phyloP scores from a whole-genome alignment of 2,329 filamentous ascomycete genomes.

The Metarhizium robertsii region DNA sequence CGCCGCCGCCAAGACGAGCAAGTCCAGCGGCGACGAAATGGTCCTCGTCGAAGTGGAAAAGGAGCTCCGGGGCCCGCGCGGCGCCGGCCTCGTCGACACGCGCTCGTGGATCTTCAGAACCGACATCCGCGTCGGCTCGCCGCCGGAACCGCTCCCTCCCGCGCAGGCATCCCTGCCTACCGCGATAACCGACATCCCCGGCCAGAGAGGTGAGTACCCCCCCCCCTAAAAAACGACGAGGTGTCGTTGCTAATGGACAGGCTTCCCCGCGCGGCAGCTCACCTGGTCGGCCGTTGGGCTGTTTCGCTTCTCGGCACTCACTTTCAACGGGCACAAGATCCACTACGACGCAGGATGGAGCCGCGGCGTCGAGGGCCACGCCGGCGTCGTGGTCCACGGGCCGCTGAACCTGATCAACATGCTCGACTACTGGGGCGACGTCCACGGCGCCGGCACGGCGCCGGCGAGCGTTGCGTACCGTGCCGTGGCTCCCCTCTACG shows the following conservation, averaged over 20 bases:
- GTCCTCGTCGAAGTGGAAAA: conserved; percentile 57
- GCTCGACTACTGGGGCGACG: conserved; percentile 56
- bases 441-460: conserved; percentile 22
- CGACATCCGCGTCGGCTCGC: conserved; percentile 16
- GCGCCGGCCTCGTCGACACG: conserved; percentile 43
- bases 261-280: conserved; percentile 19
- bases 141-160: conserved; percentile 7
- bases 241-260: no score
- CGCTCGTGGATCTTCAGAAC: conserved; percentile 41
- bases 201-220: background rate
- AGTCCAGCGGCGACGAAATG: conserved; percentile 49
- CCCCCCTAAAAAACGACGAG: background rate
- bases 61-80: conserved; percentile 41
- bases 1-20: conserved; percentile 44
- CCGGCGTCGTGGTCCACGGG: conserved; percentile 67
- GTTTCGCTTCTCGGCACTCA: conserved; percentile 77
- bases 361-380: conserved; percentile 56
- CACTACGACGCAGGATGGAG: conserved; percentile 68
- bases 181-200: conserved; percentile 13
- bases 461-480: conserved; percentile 48
- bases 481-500: conserved; percentile 62
- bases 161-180: conserved; percentile 15
- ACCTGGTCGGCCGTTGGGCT: conserved; percentile 42
- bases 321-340: conserved; percentile 79
- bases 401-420: conserved; percentile 68